Evolutionary conservation across 768 basidiomycete species (phyloP), one percentile per base, ranked within the genome.

Genomic region (Panaeolus cyanescens): DNA sequence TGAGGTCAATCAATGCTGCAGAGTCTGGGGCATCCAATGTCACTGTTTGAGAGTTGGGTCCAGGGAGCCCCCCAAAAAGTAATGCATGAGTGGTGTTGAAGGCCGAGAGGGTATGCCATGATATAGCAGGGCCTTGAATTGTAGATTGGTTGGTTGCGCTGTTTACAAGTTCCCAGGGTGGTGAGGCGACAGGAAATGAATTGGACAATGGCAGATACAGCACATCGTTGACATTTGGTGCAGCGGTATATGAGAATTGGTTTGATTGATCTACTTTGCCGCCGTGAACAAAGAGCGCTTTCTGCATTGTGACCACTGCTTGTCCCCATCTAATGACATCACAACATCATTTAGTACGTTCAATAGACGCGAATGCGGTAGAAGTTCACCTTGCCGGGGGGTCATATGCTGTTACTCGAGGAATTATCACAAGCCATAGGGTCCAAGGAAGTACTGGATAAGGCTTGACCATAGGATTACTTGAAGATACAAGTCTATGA

Each of bases 81-180:
- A 95, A 78, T 2, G 86, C 63, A 22, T 79, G 63, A 7, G 84
- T 75, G 15, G 79, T 73, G 58, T 85, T 83, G 75, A 85, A 83
- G 4, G 88, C 84, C 15, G 91, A 89, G 40, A 95, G 75, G 1
- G 90, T 86, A 70, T 94, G 91, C 90, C 92, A 95, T 10, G 90
- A 85, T 10, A 94, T 77, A 7, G 84, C 74, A 22, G 91, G 92
- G 0, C 85, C 84, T 59, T 83, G 80, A 0, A 81, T 74, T 4
- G 78, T 68, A 5, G 79, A 71, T 4, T 76, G 71, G 62, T 83
- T 82, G 2, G 75, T 67, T 32, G 82, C 77, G 59, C 77, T 78
- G 56, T 79, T 79, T 58, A 91, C 64, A 56, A 88, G 80, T 34
- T 80, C 65, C 90, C 91, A 94, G 13, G 92, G 90, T 0, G 92